A percentile compares a stretch with the other conserved stretches of the same genome.
Conservation (phyloP, 768 basidiomycete species). For the Chalciporus sphaerocephalus region DNA sequence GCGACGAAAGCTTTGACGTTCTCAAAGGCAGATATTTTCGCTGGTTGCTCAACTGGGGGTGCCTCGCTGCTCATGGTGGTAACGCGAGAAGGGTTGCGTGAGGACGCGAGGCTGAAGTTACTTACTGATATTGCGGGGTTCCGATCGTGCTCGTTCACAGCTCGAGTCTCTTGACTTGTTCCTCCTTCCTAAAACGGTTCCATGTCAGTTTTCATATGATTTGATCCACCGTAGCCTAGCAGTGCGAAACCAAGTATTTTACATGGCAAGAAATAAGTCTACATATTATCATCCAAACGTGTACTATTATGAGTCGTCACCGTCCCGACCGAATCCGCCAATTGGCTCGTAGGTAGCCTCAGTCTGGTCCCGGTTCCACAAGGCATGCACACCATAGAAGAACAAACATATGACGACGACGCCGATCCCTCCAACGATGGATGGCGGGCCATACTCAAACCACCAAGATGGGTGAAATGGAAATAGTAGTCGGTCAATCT, state of each 20-base stretch:
- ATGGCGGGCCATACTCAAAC: slow-evolving; percentile 67
- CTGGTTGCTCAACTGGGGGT: slow-evolving; percentile 14
- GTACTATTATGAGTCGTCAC: slow-evolving; percentile 32
- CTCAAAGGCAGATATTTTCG: slow-evolving; percentile 32
- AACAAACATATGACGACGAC: slow-evolving; percentile 59
- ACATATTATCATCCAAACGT: slow-evolving; percentile 10
- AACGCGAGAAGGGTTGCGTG: slow-evolving; percentile 4
- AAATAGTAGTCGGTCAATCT: slow-evolving; percentile 76
- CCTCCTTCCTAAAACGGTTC: no score
- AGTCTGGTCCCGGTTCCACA: slow-evolving; percentile 73
- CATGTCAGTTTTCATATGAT: slow-evolving; percentile 26
- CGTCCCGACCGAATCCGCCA: slow-evolving; percentile 69
- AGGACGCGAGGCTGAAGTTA: neutral
- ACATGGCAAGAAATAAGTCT: slow-evolving; percentile 16
- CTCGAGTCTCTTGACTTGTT: no score
- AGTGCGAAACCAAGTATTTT: slow-evolving; percentile 3
- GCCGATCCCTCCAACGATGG: slow-evolving; percentile 57
- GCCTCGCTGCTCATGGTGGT: slow-evolving; percentile 28
- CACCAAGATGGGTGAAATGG: slow-evolving; percentile 90
- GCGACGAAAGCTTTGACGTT: slow-evolving; percentile 82
- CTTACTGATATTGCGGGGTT: slow-evolving; percentile 8
- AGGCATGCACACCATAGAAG: slow-evolving; percentile 63
- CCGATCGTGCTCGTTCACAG: neutral
- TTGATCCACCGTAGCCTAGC: slow-evolving; percentile 1
- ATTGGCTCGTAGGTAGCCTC: slow-evolving; percentile 89